Base-by-base conservation (phyloP, 1,284 basidiomycete species). In the Trichosporon faecale region DNA sequence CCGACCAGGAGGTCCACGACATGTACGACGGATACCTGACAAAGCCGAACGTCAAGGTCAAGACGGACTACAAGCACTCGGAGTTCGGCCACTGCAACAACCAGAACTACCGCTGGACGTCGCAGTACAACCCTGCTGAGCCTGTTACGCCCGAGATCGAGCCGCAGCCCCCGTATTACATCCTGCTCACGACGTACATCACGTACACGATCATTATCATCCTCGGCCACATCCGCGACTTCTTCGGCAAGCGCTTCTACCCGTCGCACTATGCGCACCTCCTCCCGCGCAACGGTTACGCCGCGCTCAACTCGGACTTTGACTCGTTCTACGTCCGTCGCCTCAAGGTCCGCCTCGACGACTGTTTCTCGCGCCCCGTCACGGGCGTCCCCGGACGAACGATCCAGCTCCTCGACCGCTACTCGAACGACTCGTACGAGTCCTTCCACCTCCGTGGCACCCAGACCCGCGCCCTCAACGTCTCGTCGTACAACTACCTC, bases 401-500 rank as follows among this genome's bases (percentile, higher is more conserved):
- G 44, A 94, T 98, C 76, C 84, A 91, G 66, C 87, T 92, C 68
- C 88, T 95, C 63, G 94, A 99, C 85, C 91, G 96, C 64, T 87
- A 88, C 73, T 92, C 93, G 2, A 85, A 88, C 66, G 92, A 98
- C 83, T 90, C 91, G 85, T 92, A 94, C 85, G 86, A 88, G 78
- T 91, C 90, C 7, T 92, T 94, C 78, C 83, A 89, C 55, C 86
- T 91, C 75, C 91, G 92, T 0, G 96, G 95, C 72, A 88, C 86
- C 0, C 88, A 88, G 52, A 95, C 94, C 1, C 92, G 95, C 69
- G 92, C 91, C 0, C 90, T 99, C 77, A 99, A 99, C 84, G 91
- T 98, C 76, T 96, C 94, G 9, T 98, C 95, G 5, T 99, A 99
- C 87, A 99, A 99, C 85, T 99, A 99, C 81, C 93, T 99, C 76